Evolutionary conservation across 2,329 filamentous ascomycete species (phyloP).

Genomic region (Chrysoporthe austroafricana): DNA sequence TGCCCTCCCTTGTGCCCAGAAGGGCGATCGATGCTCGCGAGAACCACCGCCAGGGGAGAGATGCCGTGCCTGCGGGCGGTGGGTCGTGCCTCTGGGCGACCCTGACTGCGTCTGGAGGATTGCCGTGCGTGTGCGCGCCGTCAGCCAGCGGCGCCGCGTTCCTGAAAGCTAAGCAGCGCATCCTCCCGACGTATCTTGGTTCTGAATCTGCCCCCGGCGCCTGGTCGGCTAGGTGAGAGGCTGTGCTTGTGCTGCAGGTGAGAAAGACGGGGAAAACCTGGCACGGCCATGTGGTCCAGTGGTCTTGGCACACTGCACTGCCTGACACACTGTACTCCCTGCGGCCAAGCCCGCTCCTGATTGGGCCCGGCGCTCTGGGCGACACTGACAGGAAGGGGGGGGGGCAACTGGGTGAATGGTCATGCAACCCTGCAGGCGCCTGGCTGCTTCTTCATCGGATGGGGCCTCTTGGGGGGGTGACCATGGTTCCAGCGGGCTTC

Average conservation of each 20-base stretch:
- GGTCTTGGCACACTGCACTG: constrained; percentile 10
- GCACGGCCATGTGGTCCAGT: constrained; percentile 24
- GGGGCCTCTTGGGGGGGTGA: background rate
- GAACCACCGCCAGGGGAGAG: background rate
- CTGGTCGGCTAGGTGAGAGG: background rate
- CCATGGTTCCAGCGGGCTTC: background rate
- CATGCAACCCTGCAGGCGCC: constrained; percentile 12
- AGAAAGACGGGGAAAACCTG: constrained; percentile 13
- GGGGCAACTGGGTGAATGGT: background rate
- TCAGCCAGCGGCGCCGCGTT: background rate
- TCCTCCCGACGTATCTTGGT: background rate
- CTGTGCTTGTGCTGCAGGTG: constrained; percentile 1
- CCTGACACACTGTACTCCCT: constrained; percentile 19
- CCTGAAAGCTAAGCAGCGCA: background rate
- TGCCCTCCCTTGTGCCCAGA: too few relatives aligned
- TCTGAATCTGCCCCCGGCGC: constrained; percentile 6
- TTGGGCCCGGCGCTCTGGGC: constrained; percentile 28
- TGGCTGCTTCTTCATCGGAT: background rate
- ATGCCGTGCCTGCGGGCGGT: background rate
- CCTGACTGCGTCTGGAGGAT: too few relatives aligned
- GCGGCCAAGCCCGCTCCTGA: background rate
- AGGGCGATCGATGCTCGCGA: background rate
- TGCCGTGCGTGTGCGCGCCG: background rate
- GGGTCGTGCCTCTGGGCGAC: too few relatives aligned
- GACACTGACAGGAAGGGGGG: constrained; percentile 2